Conservation (phyloP, 1,284 basidiomycete genomes). For the Heliocybe sulcata region DNA sequence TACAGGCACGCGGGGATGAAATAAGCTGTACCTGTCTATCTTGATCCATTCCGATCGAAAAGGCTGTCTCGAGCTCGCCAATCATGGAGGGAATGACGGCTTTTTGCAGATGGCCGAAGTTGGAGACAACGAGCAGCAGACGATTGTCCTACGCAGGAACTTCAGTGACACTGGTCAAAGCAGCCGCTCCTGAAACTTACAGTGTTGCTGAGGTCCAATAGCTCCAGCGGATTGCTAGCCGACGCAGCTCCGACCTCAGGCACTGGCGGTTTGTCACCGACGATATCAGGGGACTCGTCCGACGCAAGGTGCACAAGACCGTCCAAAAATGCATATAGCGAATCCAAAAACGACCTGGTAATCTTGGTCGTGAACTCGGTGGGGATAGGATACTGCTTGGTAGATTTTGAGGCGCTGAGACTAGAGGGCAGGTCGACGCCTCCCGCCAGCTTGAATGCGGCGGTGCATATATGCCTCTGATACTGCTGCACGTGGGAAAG, state of each 20-base stretch:
- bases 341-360: conserved; percentile 83
- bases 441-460: conserved; percentile 80
- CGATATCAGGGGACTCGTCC: conserved; percentile 50
- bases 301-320: conserved; percentile 84
- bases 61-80: conserved; percentile 71
- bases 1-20: conserved; percentile 10
- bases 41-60: conserved; percentile 69
- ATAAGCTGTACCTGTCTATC: conserved; percentile 52
- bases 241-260: conserved; percentile 22
- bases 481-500: conserved; percentile 77
- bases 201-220: conserved; percentile 52
- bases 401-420: conserved; percentile 32
- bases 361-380: conserved; percentile 64
- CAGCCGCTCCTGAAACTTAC: conserved; percentile 32
- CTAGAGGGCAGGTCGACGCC: conserved; percentile 55
- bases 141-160: conserved; percentile 66
- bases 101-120: conserved; percentile 74
- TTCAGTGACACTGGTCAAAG: conserved; percentile 5
- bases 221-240: conserved; percentile 40
- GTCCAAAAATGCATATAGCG: conserved; percentile 84
- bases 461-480: conserved; percentile 76
- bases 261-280: conserved; percentile 27
- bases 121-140: conserved; percentile 85
- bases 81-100: conserved; percentile 76
- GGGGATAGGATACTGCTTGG: conserved; percentile 53